Base-by-base conservation (phyloP, 176 grass and related monocot species). In the Luzula sylvatica region DNA sequence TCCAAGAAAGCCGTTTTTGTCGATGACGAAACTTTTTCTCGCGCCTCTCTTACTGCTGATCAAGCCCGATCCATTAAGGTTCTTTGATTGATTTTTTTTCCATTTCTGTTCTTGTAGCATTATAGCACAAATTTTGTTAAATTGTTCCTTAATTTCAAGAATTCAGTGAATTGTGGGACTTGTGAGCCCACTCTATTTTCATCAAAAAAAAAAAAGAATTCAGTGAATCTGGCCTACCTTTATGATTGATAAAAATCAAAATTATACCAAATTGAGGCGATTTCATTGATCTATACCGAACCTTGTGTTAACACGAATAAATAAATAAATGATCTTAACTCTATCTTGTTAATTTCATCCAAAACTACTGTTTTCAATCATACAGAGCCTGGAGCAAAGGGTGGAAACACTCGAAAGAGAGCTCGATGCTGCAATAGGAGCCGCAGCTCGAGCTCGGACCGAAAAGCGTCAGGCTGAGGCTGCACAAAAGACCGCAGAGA, bases 381-480 rank as follows among this genome's bases (percentile, higher is more conserved):
- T 49, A 15, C 60, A 95, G 90, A 55, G 78, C 53, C 79, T 95
- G 71, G 80, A 88, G 26, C 90, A 86, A 25, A 79, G 90, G 70
- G 90, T 95, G 28, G 80, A 95, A 67, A 77, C 63, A 54, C 70
- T 95, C 56, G 90, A 95, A 72, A 78, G 80, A 7, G 84, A 95
- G 67, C 84, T 95, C 16, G 90, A 95, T 46, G 84, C 90, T 4
- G 83, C 90, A 19, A 86, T 95, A 51, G 68, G 83, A 39, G 71
- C 90, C 20, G 80, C 90, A 52, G 84, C 90, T 70, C 80, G 83
- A 73, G 84, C 80, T 42, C 90, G 90, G 52, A 70, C 69, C 23
- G 90, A 95, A 50, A 95, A 95, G 72, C 84, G 84, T 29, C 84
- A 88, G 21, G 84, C 90, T 28, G 84, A 95, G 63, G 77, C 80